Evolutionary conservation across 768 basidiomycete species (phyloP), one percentile per base, ranked within the genome.

Genomic region (Thelephora ganbajun): DNA sequence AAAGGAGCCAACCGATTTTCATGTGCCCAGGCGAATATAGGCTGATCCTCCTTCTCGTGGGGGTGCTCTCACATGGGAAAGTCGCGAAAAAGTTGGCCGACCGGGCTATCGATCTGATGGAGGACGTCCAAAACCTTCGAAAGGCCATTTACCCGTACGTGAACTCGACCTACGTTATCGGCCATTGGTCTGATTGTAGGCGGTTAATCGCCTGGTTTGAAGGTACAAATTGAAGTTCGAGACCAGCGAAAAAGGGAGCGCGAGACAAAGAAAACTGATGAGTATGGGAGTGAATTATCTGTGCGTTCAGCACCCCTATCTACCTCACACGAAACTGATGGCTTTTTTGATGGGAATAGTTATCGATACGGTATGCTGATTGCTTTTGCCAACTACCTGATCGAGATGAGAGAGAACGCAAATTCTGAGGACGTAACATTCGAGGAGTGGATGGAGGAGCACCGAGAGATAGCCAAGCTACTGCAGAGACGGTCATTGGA

Each of bases 81-180:
- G 67, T 80, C 9, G 94, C 96, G 11, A 99, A 99, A 64, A 77
- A 80, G 36, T 62, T 98, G 51, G 82, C 91, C 0, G 94, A 98
- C 61, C 69, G 77, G 19, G 90, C 85, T 1, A 80, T 96, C 54
- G 93, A 98, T 63, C 65, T 81, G 54, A 91, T 92, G 87, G 84
- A 88, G 65, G 92, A 93, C 53, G 93, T 99, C 0, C 96, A 99
- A 63, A 99, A 99, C 59, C 69, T 99, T 35, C 79, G 96, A 33
- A 89, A 88, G 61, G 90, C 96, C 0, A 83, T 99, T 44, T 96
- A 89, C 59, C 89, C 94, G 85, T 97, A 60, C 62, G 85, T 67
- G 42, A 0, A 30, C 4, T 30, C 5, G 9, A 9, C 9, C 26
- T 30, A 4, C 26, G 26, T 30, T 9, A 30, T 30, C 9, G 9